phyloP scores from a whole-genome alignment of 352 stramenopile genomes.

The Pythium pyrilobum region DNA sequence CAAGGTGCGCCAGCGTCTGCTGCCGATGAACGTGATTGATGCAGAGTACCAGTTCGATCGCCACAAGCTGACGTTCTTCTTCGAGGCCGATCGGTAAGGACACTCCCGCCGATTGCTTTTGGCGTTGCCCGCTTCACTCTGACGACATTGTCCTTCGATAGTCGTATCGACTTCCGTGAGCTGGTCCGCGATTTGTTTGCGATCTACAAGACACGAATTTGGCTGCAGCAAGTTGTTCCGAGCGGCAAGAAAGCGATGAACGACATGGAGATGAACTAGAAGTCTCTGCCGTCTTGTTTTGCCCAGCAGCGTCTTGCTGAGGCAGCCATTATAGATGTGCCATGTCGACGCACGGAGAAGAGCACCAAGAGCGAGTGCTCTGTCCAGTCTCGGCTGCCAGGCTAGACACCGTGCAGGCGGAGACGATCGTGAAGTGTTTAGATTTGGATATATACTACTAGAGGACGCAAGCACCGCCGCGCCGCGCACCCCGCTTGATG shows the following conservation, averaged over 20 bases:
- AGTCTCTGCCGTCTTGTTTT: neutral
- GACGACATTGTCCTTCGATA: conserved; percentile 11
- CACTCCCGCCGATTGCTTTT: neutral
- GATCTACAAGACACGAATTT: conserved; percentile 99
- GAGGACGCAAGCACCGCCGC: conserved; percentile 4
- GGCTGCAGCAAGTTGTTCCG: conserved; percentile 94
- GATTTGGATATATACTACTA: conserved; percentile 22
- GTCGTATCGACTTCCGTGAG: conserved; percentile 97
- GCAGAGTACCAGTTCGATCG: conserved; percentile 98
- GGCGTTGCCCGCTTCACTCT: neutral
- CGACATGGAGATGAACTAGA: conserved; percentile 58
- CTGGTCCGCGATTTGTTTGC: conserved; percentile 97
- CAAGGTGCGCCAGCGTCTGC: conserved; percentile 91
- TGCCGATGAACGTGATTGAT: conserved; percentile 97
- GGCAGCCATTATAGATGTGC: neutral
- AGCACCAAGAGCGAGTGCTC: neutral
- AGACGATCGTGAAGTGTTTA: conserved; percentile 10
- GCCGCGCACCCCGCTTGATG: neutral
- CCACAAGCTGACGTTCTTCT: conserved; percentile 99
- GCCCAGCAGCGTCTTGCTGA: neutral
- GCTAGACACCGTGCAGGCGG: neutral
- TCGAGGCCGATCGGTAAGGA: conserved; percentile 90
- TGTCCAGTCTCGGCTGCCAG: neutral
- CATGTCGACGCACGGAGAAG: neutral
- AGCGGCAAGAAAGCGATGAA: conserved; percentile 59